Conservation (phyloP, 768 basidiomycete genomes). For the Zangia roseola region DNA sequence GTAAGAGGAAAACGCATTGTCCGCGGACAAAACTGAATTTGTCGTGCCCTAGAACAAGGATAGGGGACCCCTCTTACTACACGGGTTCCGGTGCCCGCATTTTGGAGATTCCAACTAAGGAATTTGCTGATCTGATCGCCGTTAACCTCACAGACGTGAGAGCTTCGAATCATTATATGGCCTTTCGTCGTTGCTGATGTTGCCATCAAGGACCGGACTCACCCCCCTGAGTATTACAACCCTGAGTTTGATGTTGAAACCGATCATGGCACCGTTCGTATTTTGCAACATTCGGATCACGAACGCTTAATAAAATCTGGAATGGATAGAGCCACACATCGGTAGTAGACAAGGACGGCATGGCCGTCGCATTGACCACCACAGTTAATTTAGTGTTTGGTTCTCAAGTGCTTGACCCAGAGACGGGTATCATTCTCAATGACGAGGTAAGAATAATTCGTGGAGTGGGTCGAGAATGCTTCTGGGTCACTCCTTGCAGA, state of each 20-base stretch:
- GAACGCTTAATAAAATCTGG: neutral
- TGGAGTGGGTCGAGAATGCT: neutral
- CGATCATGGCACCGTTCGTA: slow-evolving; percentile 78
- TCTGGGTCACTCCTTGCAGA: slow-evolving; percentile 36
- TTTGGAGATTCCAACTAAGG: slow-evolving; percentile 63
- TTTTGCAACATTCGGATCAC: slow-evolving; percentile 1
- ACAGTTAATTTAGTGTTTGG: slow-evolving; percentile 92
- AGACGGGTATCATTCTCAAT: slow-evolving; percentile 87
- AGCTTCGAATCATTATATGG: slow-evolving; percentile 13
- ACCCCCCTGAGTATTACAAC: slow-evolving; percentile 78
- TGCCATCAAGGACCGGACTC: slow-evolving; percentile 67
- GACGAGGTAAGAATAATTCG: slow-evolving; percentile 58
- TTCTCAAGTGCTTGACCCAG: slow-evolving; percentile 79
- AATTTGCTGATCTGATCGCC: slow-evolving; percentile 59
- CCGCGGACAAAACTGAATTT: slow-evolving; percentile 6
- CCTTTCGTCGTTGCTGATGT: slow-evolving; percentile 8
- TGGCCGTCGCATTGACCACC: slow-evolving; percentile 84
- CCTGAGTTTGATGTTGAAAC: slow-evolving; percentile 72
- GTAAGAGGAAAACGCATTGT: slow-evolving; percentile 28
- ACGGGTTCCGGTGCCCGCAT: slow-evolving; percentile 56
- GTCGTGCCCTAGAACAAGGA: slow-evolving; percentile 59
- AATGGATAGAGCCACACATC: slow-evolving; percentile 74
- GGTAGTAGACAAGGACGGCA: slow-evolving; percentile 78
- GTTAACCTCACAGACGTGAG: slow-evolving; percentile 81
- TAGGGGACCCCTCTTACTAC: slow-evolving; percentile 72